Percentiles rank a stretch among this genome's conserved stretches.
Evolutionary conservation across 1,284 basidiomycete species (phyloP).

Genomic region (Ustilago tritici): DNA sequence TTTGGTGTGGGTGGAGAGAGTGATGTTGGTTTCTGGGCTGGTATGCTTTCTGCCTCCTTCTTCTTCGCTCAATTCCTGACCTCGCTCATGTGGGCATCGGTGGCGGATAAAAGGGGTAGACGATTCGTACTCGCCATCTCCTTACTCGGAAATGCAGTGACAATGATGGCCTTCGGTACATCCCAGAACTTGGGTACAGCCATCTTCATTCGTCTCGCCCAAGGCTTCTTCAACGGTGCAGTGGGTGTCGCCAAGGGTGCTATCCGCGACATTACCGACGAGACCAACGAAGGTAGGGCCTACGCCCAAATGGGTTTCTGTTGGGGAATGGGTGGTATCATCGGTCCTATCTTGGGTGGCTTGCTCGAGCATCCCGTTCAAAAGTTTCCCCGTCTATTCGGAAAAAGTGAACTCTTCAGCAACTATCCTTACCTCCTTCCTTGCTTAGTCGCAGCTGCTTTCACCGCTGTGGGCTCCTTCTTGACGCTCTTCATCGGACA

Average conservation of each 20-base stretch:
- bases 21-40: constrained; percentile 68
- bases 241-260: constrained; percentile 88
- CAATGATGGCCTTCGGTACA: constrained; percentile 86
- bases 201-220: constrained; percentile 86
- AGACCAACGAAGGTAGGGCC: constrained; percentile 89
- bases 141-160: constrained; percentile 82
- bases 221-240: constrained; percentile 94
- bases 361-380: constrained; percentile 75
- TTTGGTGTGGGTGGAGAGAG: constrained; percentile 66
- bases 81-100: constrained; percentile 89
- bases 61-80: constrained; percentile 77
- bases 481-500: constrained; percentile 87
- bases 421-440: constrained; percentile 92
- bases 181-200: constrained; percentile 76
- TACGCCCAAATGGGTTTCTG: constrained; percentile 94
- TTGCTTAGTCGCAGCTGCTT: constrained; percentile 75
- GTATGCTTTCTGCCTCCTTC: constrained; percentile 68
- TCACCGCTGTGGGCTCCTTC: constrained; percentile 77
- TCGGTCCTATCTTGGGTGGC: constrained; percentile 81
- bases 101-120: constrained; percentile 89
- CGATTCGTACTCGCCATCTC: constrained; percentile 87
- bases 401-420: constrained; percentile 75
- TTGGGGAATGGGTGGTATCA: constrained; percentile 90
- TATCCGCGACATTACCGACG: constrained; percentile 86
- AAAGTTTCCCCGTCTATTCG: constrained; percentile 85